Evolutionary conservation across 805 yeast genomes (phyloP).

Genomic region (Ogataea zsoltii): DNA sequence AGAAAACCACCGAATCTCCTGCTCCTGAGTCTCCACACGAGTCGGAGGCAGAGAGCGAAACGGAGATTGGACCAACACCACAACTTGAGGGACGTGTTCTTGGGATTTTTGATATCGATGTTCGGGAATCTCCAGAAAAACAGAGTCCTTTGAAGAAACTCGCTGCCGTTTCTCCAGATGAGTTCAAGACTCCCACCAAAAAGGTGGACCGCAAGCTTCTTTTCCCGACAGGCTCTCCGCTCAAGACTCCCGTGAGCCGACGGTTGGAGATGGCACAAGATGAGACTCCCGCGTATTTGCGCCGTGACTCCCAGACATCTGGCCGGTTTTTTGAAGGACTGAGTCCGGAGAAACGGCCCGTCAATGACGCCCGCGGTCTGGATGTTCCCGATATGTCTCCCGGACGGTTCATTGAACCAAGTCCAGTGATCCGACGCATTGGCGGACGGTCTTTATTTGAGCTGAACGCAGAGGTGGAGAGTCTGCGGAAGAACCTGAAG

Average conservation of each 20-base stretch:
- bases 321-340: slow-evolving; percentile 5
- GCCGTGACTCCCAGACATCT: slow-evolving; percentile 17
- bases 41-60: slow-evolving; percentile 15
- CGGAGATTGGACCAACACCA: slow-evolving; percentile 82
- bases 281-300: slow-evolving; percentile 28
- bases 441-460: slow-evolving; percentile 41
- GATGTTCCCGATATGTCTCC: slow-evolving; percentile 12
- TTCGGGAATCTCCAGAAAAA: slow-evolving; percentile 22
- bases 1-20: background rate
- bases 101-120: slow-evolving; percentile 63
- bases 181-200: slow-evolving; percentile 34
- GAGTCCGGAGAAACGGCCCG: slow-evolving; percentile 12
- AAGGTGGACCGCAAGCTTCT: slow-evolving; percentile 25
- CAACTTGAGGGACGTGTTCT: slow-evolving; percentile 77
- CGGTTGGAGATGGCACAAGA: slow-evolving; percentile 5
- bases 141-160: slow-evolving; percentile 10
- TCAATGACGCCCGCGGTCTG: background rate
- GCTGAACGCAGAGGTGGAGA: slow-evolving; percentile 47
- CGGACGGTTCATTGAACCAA: slow-evolving; percentile 29
- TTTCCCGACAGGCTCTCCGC: slow-evolving; percentile 12
- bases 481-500: slow-evolving; percentile 30
- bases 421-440: slow-evolving; percentile 29
- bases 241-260: slow-evolving; percentile 17
- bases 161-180: slow-evolving; percentile 8
- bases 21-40: slow-evolving; percentile 4